phyloP scores from a whole-genome alignment of 768 basidiomycete species.

The Chalciporus chontae region DNA sequence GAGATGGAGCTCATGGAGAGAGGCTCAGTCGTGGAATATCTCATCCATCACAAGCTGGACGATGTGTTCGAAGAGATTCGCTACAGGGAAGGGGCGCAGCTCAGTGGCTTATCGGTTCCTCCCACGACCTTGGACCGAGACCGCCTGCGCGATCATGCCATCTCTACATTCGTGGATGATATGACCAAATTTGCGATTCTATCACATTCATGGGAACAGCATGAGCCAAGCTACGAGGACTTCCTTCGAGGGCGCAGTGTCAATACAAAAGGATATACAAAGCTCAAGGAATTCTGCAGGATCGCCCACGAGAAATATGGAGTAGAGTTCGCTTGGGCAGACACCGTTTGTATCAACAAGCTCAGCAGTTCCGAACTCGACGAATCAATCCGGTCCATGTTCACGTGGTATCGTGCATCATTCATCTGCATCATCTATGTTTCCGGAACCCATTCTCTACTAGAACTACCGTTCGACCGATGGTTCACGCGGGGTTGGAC shows the following conservation, averaged over 20 bases:
- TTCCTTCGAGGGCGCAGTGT: not conserved
- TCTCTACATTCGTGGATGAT: not conserved
- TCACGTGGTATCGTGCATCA: slow-evolving; percentile 14
- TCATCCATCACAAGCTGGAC: not conserved
- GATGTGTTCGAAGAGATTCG: not conserved
- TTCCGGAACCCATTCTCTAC: not conserved
- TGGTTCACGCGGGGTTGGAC: not conserved
- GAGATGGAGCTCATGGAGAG: not conserved
- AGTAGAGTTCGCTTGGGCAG: slow-evolving; percentile 10
- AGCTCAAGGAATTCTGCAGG: not conserved
- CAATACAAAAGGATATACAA: not conserved
- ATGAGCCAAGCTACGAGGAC: not conserved
- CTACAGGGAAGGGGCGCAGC: not conserved
- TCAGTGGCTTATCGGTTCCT: too few species aligned
- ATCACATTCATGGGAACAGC: not conserved
- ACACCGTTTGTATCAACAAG: slow-evolving; percentile 17
- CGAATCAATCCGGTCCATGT: slow-evolving; percentile 20
- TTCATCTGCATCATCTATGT: slow-evolving; percentile 13
- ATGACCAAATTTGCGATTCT: not conserved
- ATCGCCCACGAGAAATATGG: not conserved
- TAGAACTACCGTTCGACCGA: not conserved
- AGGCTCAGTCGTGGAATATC: not conserved
- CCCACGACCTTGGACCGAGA: too few species aligned
- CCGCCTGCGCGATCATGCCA: not conserved
- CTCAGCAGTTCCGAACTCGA: slow-evolving; percentile 18